Base-by-base conservation (phyloP, 768 basidiomycete species). In the Trichaptum fuscoviolaceum region DNA sequence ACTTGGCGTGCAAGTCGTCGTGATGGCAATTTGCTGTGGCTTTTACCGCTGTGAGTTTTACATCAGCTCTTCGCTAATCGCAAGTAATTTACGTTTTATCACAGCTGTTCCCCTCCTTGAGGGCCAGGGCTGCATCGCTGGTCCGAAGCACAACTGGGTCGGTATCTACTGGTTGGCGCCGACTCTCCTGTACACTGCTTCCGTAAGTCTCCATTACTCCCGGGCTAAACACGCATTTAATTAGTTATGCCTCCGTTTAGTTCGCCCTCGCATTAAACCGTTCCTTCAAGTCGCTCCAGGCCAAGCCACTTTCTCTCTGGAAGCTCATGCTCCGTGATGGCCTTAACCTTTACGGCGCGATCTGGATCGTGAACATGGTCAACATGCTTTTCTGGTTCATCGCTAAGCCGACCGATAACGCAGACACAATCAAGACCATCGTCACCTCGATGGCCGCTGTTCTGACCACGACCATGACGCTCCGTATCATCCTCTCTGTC, bases 331-430 rank as follows among this genome's bases (percentile, higher is more conserved):
- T 94, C 68, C 91, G 93, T 67, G 92, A 94, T 74, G 90, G 91
- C 18, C 85, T 94, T 70, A 93, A 93, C 77, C 86, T 94, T 67
- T 94, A 93, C 72, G 90, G 85, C 66, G 83, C 92, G 36, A 85
- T 94, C 75, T 89, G 86, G 82, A 70, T 88, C 70, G 89, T 93
- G 70, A 92, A 95, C 83, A 83, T 92, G 77, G 81, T 83, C 79
- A 95, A 93, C 80, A 82, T 92, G 75, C 77, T 93, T 75, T 95
- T 93, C 83, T 93, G 91, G 89, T 93, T 95, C 78, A 85, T 91
- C 78, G 85, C 89, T 75, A 87, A 74, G 63, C 90, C 92, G 26
- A 88, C 86, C 60, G 85, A 78, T 62, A 60, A 70, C 24, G 65
- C 71, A 0, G 92, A 95, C 76, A 84, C 90, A 67, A 85, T 94